A percentile compares a stretch with the other conserved stretches of the same genome.
phyloP scores from a whole-genome alignment of 805 yeast species.

The Hanseniaspora lachancei region DNA sequence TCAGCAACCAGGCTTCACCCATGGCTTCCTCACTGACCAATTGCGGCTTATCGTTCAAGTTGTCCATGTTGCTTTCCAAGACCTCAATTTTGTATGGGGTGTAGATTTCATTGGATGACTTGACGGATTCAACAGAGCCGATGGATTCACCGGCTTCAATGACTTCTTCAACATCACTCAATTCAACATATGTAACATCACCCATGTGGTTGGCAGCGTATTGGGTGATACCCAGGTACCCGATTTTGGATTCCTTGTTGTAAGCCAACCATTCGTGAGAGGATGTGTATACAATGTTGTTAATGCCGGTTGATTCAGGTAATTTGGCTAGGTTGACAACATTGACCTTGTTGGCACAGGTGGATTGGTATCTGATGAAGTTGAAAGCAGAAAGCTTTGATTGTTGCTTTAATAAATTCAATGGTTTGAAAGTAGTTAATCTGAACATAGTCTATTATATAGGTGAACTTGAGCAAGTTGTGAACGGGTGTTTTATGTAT shows the following conservation, averaged over 20 bases:
- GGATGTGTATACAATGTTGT: conserved; percentile 44
- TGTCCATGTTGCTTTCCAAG: conserved; percentile 48
- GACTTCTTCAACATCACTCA: conserved; percentile 58
- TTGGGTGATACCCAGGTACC: conserved; percentile 84
- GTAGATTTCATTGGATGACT: conserved; percentile 85
- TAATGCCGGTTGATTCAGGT: neutral
- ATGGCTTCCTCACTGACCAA: conserved; percentile 77
- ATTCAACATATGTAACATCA: conserved; percentile 87
- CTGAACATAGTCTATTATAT: conserved; percentile 4
- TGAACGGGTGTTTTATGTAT: no score
- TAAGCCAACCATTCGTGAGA: conserved; percentile 95
- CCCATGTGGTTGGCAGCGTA: conserved; percentile 96
- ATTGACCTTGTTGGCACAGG: conserved; percentile 9
- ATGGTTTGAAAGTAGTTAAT: conserved; percentile 7
- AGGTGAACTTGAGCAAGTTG: no score
- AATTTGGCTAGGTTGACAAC: conserved; percentile 7
- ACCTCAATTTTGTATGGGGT: conserved; percentile 74
- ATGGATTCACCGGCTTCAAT: conserved; percentile 65
- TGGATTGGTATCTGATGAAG: conserved; percentile 9
- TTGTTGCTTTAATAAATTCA: conserved; percentile 4
- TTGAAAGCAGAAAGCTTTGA: neutral
- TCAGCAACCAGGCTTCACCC: conserved; percentile 90
- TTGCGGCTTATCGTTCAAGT: conserved; percentile 56
- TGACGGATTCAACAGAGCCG: conserved; percentile 91
- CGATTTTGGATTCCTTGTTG: conserved; percentile 59